A percentile compares a stretch with the other conserved stretches of the same genome.
Evolutionary conservation across 1,284 basidiomycete genomes (phyloP).

Genomic region (Athelia sp.): DNA sequence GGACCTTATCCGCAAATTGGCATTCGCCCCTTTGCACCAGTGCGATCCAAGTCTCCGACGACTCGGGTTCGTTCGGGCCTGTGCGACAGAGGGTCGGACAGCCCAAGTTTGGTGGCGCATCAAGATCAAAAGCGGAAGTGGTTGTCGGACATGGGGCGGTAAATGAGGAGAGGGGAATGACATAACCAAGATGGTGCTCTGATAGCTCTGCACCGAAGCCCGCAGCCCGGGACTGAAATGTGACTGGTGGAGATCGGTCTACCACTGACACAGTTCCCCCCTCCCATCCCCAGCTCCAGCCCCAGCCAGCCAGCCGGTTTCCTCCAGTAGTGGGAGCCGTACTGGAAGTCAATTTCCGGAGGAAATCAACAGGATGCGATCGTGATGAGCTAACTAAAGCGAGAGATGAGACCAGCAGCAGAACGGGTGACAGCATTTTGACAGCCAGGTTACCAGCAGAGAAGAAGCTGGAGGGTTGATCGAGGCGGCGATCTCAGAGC

Average conservation of each 20-base stretch:
- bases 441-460: background rate
- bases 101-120: constrained; percentile 42
- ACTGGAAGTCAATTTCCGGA: background rate
- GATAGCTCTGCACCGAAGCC: constrained; percentile 71
- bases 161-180: constrained; percentile 73
- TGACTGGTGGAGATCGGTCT: constrained; percentile 61
- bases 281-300: constrained; percentile 70
- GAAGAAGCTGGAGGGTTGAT: too few relatives aligned
- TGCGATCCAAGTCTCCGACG: constrained; percentile 76
- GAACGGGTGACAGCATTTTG: background rate
- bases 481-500: too few relatives aligned
- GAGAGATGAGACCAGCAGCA: background rate
- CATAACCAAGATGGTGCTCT: constrained; percentile 69
- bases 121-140: constrained; percentile 12
- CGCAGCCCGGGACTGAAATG: constrained; percentile 61
- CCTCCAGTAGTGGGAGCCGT: constrained; percentile 18
- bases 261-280: constrained; percentile 69
- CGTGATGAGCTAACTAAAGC: background rate
- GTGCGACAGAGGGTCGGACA: constrained; percentile 61
- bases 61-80: constrained; percentile 47
- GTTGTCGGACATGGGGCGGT: constrained; percentile 41
- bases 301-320: constrained; percentile 52
- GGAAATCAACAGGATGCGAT: constrained; percentile 1
- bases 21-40: constrained; percentile 83
- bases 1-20: constrained; percentile 82